Evolutionary conservation across 208 protist species (phyloP).

Genomic region (Trichomonas gallinae): DNA sequence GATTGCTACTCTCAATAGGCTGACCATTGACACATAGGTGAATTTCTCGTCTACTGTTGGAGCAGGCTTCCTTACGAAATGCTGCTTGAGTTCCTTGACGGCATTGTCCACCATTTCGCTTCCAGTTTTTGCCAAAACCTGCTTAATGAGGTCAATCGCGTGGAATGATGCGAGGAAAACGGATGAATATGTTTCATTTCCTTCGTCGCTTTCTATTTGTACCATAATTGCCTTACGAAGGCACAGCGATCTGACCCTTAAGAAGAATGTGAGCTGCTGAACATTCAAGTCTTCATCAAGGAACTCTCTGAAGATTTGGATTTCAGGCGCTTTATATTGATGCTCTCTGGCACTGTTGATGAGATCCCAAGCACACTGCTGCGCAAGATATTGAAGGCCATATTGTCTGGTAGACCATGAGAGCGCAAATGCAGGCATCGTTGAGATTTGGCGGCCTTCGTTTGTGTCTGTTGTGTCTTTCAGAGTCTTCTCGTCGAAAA

Average conservation of each 20-base stretch:
- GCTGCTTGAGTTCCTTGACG: neutral
- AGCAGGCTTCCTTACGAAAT: neutral
- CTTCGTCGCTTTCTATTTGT: neutral
- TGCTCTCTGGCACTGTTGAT: neutral
- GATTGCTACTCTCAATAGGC: neutral
- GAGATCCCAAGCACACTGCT: neutral
- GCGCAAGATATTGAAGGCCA: neutral
- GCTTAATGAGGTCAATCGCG: neutral
- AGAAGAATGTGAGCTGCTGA: neutral
- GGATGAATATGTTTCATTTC: neutral
- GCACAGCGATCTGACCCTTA: neutral
- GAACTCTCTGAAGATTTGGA: neutral
- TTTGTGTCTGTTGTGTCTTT: neutral
- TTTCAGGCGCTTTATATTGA: neutral
- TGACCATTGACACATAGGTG: neutral
- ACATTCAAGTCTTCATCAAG: neutral
- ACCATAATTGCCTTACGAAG: neutral
- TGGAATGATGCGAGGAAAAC: neutral
- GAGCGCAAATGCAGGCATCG: neutral
- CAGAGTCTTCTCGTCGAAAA: neutral
- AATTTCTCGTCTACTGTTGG: neutral
- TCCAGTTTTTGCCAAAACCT: neutral
- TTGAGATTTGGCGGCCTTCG: neutral
- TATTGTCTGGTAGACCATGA: neutral
- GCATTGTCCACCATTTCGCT: neutral